Percentiles rank a stretch among this genome's conserved stretches.
phyloP scores from a whole-genome alignment of 768 basidiomycete species.

The Lactarius deliciosus region DNA sequence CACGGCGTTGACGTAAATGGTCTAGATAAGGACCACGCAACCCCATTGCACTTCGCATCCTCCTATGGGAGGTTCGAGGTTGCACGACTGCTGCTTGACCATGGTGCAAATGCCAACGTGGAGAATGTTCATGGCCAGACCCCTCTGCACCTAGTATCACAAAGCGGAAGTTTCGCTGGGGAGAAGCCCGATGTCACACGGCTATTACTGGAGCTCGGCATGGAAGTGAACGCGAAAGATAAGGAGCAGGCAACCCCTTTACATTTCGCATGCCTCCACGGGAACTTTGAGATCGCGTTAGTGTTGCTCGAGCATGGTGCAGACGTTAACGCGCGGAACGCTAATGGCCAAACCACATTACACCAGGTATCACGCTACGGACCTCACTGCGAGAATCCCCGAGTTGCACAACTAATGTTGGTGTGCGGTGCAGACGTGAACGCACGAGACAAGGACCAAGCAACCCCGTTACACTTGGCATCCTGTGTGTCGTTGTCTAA shows the following conservation, averaged over 20 bases:
- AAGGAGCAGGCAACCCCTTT: too few relatives aligned
- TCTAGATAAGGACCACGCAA: not conserved
- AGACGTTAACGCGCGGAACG: too few relatives aligned
- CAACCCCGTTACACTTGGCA: too few relatives aligned
- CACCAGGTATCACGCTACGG: too few relatives aligned
- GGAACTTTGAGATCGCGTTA: too few relatives aligned
- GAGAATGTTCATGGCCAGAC: not conserved
- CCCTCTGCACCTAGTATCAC: not conserved
- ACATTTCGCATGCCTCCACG: too few relatives aligned
- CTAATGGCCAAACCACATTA: too few relatives aligned
- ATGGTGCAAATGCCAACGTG: not conserved
- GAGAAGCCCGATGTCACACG: not conserved
- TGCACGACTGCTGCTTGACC: not conserved
- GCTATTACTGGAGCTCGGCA: not conserved
- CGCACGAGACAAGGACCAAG: too few relatives aligned
- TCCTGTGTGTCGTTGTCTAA: rapidly evolving
- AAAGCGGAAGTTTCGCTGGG: rapidly evolving
- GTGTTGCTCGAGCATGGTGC: too few relatives aligned
- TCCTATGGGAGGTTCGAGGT: not conserved
- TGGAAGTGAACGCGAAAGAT: not conserved
- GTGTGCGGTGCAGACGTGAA: too few relatives aligned
- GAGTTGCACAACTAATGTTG: too few relatives aligned
- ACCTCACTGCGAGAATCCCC: too few relatives aligned
- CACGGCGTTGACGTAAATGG: not conserved
- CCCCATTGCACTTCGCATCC: not conserved